Evolutionary conservation across 345 rosid species (phyloP).

Genomic region (Eucalyptus leucophloia): DNA sequence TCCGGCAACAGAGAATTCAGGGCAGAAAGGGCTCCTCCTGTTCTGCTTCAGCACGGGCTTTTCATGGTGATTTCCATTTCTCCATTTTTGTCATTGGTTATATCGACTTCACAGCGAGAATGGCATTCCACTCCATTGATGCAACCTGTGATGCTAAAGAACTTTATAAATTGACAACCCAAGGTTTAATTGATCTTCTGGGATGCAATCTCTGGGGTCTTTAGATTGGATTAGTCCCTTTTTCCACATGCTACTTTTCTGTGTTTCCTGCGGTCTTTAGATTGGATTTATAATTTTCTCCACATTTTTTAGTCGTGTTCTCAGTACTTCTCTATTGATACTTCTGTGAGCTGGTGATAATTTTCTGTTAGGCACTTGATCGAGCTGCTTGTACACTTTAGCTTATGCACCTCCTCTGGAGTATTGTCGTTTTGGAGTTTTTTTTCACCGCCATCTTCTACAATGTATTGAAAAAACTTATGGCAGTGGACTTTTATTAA

Average conservation of each 20-base stretch:
- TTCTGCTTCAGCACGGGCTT: slow-evolving; percentile 84
- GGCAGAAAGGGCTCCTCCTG: slow-evolving; percentile 37
- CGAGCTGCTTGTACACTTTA: background rate
- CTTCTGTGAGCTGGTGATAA: background rate
- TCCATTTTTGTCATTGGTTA: background rate
- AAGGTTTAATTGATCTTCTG: background rate
- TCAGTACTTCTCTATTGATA: background rate
- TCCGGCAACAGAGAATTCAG: slow-evolving; percentile 12
- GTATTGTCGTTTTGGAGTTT: background rate
- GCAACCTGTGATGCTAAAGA: background rate
- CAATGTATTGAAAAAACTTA: background rate
- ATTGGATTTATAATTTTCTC: background rate
- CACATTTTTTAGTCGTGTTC: background rate
- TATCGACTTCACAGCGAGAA: background rate
- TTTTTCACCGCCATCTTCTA: background rate
- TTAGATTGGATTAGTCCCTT: background rate
- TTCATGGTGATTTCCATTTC: slow-evolving; percentile 50
- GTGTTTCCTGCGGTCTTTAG: background rate
- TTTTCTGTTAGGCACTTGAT: background rate
- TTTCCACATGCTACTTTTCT: background rate
- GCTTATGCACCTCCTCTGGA: background rate
- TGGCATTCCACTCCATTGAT: background rate
- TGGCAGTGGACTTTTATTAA: background rate
- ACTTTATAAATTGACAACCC: background rate
- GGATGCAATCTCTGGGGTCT: background rate